These are phyloP conservation scores for Acorus gramineus DNA, from an alignment of 106 monocot species.

Conservation along the genomic window DNA sequence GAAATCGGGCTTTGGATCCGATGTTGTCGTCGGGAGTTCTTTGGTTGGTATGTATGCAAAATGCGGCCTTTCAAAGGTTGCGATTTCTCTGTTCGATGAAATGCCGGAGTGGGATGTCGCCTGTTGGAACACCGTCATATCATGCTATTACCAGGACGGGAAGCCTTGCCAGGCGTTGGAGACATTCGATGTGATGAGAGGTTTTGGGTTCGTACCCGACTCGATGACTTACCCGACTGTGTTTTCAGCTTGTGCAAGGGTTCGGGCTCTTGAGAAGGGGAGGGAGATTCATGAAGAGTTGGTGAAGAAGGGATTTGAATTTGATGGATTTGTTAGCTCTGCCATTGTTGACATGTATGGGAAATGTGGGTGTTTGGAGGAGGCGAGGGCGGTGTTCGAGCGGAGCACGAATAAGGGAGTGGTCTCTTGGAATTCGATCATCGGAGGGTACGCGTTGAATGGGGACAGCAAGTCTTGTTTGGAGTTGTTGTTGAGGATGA, in stretches of 20 bases:
- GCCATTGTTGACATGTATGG: slow-evolving; percentile 70
- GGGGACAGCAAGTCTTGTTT: slow-evolving; percentile 37
- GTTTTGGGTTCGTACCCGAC: slow-evolving; percentile 39
- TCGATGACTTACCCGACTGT: slow-evolving; percentile 36
- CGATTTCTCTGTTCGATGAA: slow-evolving; percentile 43
- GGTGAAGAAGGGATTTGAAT: slow-evolving; percentile 14
- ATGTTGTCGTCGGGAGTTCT: slow-evolving; percentile 46
- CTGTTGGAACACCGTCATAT: slow-evolving; percentile 66
- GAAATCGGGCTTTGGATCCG: slow-evolving; percentile 38
- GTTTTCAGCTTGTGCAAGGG: slow-evolving; percentile 58
- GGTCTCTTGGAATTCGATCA: slow-evolving; percentile 58
- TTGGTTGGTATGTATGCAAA: slow-evolving; percentile 54
- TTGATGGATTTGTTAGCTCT: slow-evolving; percentile 45
- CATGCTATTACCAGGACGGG: slow-evolving; percentile 69
- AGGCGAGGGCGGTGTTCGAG: slow-evolving; percentile 55
- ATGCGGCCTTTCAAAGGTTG: slow-evolving; percentile 22
- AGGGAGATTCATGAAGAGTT: slow-evolving; percentile 43
- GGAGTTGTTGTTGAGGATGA: slow-evolving; percentile 45
- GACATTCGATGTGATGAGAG: slow-evolving; percentile 35
- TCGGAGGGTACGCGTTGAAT: slow-evolving; percentile 41
- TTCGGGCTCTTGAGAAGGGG: slow-evolving; percentile 34
- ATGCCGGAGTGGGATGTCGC: slow-evolving; percentile 44
- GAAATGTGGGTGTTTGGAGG: slow-evolving; percentile 42
- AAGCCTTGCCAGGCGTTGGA: slow-evolving; percentile 30
- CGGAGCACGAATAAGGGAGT: slow-evolving; percentile 25